These are phyloP conservation scores for Piromyces finnis DNA, from an alignment of 192 early-diverging fungal genomes.

Conservation along the genomic window DNA sequence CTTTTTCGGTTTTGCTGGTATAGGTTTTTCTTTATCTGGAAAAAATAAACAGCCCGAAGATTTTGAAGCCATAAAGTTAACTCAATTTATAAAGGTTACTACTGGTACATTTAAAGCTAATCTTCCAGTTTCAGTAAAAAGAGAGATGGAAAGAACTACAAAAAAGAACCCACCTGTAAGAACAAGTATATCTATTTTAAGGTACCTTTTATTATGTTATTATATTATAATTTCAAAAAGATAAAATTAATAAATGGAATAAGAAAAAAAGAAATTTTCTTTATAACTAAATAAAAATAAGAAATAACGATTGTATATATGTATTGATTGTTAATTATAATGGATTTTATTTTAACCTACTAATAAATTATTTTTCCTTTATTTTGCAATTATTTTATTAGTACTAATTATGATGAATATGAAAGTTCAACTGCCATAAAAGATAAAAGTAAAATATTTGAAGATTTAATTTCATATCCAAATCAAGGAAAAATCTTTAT, in stretches of 20 bases:
- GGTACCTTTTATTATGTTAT: neutral
- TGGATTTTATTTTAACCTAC: too few species aligned
- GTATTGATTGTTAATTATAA: too few species aligned
- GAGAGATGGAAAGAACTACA: conserved; percentile 70
- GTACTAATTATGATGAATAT: conserved; percentile 9
- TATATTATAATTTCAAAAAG: too few species aligned
- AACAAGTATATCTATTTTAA: conserved; percentile 52
- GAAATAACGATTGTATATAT: too few species aligned
- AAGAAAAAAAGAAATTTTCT: too few species aligned
- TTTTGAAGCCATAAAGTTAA: neutral
- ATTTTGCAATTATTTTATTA: conserved; percentile 10
- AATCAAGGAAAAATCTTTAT: conserved; percentile 77
- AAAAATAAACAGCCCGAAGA: neutral
- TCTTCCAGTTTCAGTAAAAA: conserved; percentile 23
- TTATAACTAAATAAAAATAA: too few species aligned
- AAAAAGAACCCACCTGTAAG: conserved; percentile 64
- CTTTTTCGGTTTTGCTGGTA: neutral
- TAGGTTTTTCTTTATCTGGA: neutral
- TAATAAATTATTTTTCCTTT: too few species aligned
- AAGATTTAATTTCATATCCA: conserved; percentile 46
- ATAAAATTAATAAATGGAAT: conserved; percentile 28
- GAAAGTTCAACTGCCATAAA: conserved; percentile 1
- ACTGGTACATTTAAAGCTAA: conserved; percentile 34
- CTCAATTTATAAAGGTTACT: conserved; percentile 43
- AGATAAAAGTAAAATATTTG: conserved; percentile 44